Conservation (phyloP, 176 grass and related monocot species). For the Leersia perrieri region DNA sequence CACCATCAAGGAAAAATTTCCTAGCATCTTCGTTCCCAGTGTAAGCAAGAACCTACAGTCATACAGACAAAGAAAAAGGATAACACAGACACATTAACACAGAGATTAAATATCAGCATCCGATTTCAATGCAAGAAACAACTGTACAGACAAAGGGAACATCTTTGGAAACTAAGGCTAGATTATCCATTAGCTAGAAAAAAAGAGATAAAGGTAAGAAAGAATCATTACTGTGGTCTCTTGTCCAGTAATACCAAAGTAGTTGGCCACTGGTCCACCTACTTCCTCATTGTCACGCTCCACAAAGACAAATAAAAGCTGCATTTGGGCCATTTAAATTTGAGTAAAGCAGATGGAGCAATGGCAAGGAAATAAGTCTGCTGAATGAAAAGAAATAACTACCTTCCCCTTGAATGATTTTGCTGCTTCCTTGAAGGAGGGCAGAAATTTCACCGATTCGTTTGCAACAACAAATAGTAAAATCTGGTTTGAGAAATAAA, state of each 20-base stretch:
- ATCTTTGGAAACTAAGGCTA: too few species aligned
- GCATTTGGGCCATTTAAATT: conserved; percentile 32
- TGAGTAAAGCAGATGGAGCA: background rate
- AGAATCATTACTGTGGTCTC: conserved; percentile 55
- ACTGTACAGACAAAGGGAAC: background rate
- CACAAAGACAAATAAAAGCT: conserved; percentile 94
- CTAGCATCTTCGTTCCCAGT: conserved; percentile 86
- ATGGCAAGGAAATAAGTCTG: background rate
- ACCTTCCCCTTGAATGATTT: conserved; percentile 94
- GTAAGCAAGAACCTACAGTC: conserved; percentile 83
- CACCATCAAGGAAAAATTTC: conserved; percentile 75
- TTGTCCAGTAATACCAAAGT: conserved; percentile 80
- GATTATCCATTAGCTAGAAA: too few species aligned
- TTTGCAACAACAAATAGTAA: conserved; percentile 82
- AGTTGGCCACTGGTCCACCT: conserved; percentile 83
- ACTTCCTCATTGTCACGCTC: conserved; percentile 77
- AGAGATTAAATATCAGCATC: background rate
- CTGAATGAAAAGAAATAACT: conserved; percentile 22
- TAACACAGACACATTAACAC: background rate
- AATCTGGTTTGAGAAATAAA: conserved; percentile 44
- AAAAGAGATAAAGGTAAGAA: too few species aligned
- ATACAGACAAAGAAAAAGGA: background rate
- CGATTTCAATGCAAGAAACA: background rate
- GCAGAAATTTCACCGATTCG: conserved; percentile 52
- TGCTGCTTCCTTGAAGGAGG: conserved; percentile 76